Conservation (phyloP, 2,329 filamentous ascomycete genomes). For the Hymenoscyphus linearis region DNA sequence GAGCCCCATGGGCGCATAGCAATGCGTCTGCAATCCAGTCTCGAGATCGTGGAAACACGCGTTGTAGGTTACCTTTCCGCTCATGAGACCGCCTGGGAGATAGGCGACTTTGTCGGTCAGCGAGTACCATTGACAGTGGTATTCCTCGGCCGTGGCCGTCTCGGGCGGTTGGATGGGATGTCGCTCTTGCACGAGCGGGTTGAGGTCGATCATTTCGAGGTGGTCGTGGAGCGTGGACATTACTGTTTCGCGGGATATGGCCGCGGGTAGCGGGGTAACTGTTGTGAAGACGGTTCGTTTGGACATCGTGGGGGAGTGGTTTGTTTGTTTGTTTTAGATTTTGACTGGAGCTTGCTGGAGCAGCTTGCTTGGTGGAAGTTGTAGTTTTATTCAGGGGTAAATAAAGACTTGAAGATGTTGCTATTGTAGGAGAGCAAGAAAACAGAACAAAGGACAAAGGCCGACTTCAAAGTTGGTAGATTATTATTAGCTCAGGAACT, state of each 20-base stretch:
- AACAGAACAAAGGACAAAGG: background rate
- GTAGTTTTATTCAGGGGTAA: background rate
- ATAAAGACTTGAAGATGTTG: background rate
- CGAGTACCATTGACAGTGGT: conserved; percentile 69
- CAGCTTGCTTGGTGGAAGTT: background rate
- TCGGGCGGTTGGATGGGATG: conserved; percentile 62
- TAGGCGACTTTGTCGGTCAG: conserved; percentile 74
- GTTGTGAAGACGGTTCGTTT: conserved; percentile 61
- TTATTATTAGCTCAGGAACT: conserved; percentile 1
- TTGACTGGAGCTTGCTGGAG: background rate
- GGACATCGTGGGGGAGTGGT: conserved; percentile 21
- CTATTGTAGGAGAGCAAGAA: background rate
- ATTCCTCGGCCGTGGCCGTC: conserved; percentile 65
- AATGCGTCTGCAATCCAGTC: conserved; percentile 73
- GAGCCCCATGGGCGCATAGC: conserved; percentile 75
- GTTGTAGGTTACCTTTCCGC: conserved; percentile 69
- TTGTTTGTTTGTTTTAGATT: background rate
- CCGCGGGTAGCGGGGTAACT: conserved; percentile 68
- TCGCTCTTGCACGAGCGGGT: conserved; percentile 73
- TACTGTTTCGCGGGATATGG: conserved; percentile 64
- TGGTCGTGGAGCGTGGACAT: conserved; percentile 74
- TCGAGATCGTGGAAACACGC: conserved; percentile 73
- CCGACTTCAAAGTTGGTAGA: background rate
- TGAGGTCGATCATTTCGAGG: conserved; percentile 79
- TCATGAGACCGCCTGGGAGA: conserved; percentile 58